Percentiles rank a stretch among this genome's conserved stretches.
These are phyloP conservation scores for Trichoderma asperellum DNA, from an alignment of 2,329 filamentous ascomycete genomes.

Conservation along the genomic window DNA sequence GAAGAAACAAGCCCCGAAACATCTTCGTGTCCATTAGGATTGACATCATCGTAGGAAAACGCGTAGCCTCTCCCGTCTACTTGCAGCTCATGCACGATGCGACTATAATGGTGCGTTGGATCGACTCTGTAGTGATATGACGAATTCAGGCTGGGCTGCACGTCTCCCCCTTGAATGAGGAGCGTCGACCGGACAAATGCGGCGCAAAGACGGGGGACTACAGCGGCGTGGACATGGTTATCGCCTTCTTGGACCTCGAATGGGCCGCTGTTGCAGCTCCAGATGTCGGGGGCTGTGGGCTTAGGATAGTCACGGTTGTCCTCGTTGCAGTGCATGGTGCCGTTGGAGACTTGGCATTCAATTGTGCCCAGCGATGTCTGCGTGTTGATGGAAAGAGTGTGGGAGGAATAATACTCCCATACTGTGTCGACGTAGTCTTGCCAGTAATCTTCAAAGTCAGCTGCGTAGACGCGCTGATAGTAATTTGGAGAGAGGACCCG, in stretches of 20 bases:
- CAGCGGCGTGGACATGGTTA: constrained; percentile 47
- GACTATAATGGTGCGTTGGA: constrained; percentile 60
- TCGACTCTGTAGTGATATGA: constrained; percentile 50
- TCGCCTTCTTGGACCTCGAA: constrained; percentile 46
- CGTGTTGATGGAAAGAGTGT: constrained; percentile 49
- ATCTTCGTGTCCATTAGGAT: constrained; percentile 58
- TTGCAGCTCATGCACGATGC: constrained; percentile 64
- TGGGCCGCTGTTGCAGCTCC: constrained; percentile 55
- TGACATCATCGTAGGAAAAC: constrained; percentile 71
- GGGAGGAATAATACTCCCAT: constrained; percentile 48
- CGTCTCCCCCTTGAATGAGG: constrained; percentile 50
- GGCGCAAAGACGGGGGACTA: constrained; percentile 54
- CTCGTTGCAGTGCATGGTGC: constrained; percentile 46
- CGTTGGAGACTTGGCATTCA: constrained; percentile 44
- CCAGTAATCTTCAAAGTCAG: constrained; percentile 49
- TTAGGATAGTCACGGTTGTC: constrained; percentile 50
- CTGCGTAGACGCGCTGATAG: constrained; percentile 43
- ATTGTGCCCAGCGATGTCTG: constrained; percentile 47
- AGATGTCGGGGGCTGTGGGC: constrained; percentile 52
- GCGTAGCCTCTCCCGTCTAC: constrained; percentile 64
- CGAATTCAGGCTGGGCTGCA: constrained; percentile 47
- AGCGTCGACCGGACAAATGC: constrained; percentile 55
- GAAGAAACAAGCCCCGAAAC: constrained; percentile 46
- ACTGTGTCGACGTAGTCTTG: constrained; percentile 51
- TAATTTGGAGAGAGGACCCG: constrained; percentile 52